phyloP scores from a whole-genome alignment of 331 rosid genomes.

The Malus hybrid region DNA sequence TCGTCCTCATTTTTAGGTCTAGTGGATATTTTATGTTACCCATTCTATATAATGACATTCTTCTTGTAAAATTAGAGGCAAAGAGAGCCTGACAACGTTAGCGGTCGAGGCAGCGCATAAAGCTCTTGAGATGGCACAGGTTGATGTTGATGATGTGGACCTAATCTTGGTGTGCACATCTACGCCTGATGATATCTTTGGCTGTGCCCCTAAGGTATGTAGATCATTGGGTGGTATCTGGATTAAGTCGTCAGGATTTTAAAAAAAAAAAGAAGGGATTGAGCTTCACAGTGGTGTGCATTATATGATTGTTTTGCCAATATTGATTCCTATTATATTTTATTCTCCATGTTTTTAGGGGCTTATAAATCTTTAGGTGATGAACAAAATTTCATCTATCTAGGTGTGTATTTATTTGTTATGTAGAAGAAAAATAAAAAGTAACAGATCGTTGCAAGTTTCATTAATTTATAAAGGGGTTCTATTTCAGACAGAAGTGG shows the following conservation, averaged over 20 bases:
- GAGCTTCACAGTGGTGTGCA: neutral
- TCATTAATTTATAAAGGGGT: neutral
- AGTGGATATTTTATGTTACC: neutral
- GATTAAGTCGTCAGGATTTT: neutral
- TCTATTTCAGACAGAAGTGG: too few relatives aligned
- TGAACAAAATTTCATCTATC: neutral
- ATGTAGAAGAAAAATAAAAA: neutral
- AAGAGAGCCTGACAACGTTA: conserved; percentile 54
- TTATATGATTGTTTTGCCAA: neutral
- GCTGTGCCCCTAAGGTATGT: conserved; percentile 86
- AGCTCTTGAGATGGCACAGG: conserved; percentile 95
- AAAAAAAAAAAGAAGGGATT: neutral
- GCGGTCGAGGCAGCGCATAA: conserved; percentile 65
- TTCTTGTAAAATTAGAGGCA: conserved; percentile 35
- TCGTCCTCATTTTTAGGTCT: neutral
- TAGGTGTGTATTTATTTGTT: neutral
- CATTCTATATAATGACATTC: neutral
- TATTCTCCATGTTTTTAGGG: neutral
- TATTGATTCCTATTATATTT: neutral
- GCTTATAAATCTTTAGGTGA: neutral
- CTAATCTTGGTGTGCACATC: conserved; percentile 93
- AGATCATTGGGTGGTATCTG: neutral
- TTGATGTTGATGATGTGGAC: conserved; percentile 81
- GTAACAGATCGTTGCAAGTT: too few relatives aligned
- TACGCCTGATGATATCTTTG: conserved; percentile 96